Percentiles rank a stretch among this genome's conserved stretches.
These are phyloP conservation scores for Calonectria pseudoreteaudii DNA, from an alignment of 2,329 filamentous ascomycete genomes.

Conservation along the genomic window DNA sequence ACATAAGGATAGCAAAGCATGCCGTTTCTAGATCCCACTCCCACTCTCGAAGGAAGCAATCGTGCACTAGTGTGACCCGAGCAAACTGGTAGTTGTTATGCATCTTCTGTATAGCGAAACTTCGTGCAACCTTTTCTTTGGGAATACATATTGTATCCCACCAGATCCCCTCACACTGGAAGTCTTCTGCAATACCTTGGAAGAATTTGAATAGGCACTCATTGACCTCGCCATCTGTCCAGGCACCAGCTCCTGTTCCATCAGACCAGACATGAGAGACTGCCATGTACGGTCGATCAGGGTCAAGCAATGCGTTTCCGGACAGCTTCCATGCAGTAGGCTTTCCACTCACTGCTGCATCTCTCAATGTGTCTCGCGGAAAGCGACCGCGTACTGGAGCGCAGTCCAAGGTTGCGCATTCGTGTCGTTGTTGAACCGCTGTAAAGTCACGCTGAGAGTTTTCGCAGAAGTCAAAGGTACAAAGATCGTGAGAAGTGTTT, in stretches of 20 bases:
- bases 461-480: not conserved
- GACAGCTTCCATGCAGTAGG: not conserved
- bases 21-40: not conserved
- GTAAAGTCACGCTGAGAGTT: not conserved
- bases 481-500: not conserved
- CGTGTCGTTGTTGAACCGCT: not conserved
- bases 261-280: not conserved
- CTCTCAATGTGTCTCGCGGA: not conserved
- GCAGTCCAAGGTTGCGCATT: not conserved
- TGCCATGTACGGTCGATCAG: not conserved
- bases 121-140: not conserved
- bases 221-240: not conserved
- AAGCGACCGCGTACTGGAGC: not conserved
- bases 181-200: not conserved
- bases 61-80: not conserved
- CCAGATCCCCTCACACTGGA: not conserved
- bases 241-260: not conserved
- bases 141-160: not conserved
- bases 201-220: not conserved
- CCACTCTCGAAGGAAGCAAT: not conserved
- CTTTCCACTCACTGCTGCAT: not conserved
- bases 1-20: not conserved
- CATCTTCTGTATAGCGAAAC: not conserved
- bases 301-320: not conserved
- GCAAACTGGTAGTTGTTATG: not conserved